Percentiles rank a stretch among this genome's conserved stretches.
Conservation (phyloP, 1,284 basidiomycete species). For the Lignosus rhinocerotis region DNA sequence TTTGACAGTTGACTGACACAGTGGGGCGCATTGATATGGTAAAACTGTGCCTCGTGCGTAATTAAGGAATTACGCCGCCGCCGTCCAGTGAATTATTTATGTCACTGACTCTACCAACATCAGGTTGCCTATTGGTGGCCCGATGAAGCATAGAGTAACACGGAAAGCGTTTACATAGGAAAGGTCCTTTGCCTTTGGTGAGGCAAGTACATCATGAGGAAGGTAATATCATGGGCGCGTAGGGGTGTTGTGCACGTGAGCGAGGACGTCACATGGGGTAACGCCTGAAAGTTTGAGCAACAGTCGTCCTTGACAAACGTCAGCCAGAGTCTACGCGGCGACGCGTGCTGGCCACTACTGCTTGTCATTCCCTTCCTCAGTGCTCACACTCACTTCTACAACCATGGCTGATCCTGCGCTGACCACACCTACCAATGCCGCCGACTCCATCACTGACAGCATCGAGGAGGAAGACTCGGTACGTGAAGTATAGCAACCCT, state of each 20-base stretch:
- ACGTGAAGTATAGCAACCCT: conserved; percentile 11
- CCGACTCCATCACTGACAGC: conserved; percentile 34
- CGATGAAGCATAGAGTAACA: no score
- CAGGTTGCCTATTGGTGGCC: no score
- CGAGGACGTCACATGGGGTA: neutral
- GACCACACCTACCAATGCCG: conserved; percentile 29
- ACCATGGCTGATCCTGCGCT: conserved; percentile 36
- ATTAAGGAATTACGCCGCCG: no score
- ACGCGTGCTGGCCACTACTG: neutral
- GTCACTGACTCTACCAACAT: no score
- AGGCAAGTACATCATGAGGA: no score
- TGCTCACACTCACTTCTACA: neutral
- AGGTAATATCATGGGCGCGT: no score
- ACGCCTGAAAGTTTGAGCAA: neutral
- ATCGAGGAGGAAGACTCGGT: conserved; percentile 42
- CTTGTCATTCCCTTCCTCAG: neutral
- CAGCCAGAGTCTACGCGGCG: neutral
- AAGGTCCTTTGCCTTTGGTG: no score
- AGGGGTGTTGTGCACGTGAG: neutral
- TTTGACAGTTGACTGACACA: no score
- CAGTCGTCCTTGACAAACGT: neutral
- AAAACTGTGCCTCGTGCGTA: no score
- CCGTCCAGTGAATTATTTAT: no score
- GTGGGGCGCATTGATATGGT: no score
- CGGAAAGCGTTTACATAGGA: no score